Evolutionary conservation across 1,284 basidiomycete species (phyloP), one percentile per base, ranked within the genome.

Genomic region (Rhodotorula sp.): DNA sequence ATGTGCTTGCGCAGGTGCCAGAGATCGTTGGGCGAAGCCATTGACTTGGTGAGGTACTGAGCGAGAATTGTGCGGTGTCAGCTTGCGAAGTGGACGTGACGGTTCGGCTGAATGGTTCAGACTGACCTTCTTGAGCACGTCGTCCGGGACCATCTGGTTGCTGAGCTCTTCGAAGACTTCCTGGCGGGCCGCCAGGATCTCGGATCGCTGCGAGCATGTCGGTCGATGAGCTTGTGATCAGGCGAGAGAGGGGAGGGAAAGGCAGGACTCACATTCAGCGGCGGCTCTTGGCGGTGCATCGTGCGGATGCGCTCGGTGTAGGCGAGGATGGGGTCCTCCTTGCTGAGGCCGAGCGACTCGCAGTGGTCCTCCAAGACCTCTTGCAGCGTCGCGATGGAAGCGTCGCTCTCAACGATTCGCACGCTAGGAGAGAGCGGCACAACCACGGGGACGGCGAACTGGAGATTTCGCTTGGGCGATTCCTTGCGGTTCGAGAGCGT

Each of bases 1-100:
- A 99, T 97, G 81, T 97, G 93, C 83, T 97, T 99, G 73, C 96
- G 88, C 87, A 98, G 93, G 72, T 92, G 86, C 95, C 95, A 99
- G 8, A 99, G 85, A 76, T 96, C 93, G 69, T 87, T 87, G 2
- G 95, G 88, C 7, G 86, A 86, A 44, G 85, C 83, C 91, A 97
- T 96, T 30, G 89, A 90, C 61, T 87, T 87, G 57, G 88, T 85
- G 88, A 99, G 91, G 80, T 93, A 99, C 91, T 96, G 78, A 3
- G 20, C n/a, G 44, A 37, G 29, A 48, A 33, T 20, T 6, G 54
- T 44, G 51, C 0, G 24, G 49, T 42, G 26, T 64, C 44, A 48
- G 45, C 26, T n/a, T 29, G 49, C 24, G 17, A 26, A 10, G 24
- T 4, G 20, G 8, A 12, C 4, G 7, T 54, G 12, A 15, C 29